Base-by-base conservation (phyloP, 2,329 filamentous ascomycete species). In the Colletotrichum echinochloae region DNA sequence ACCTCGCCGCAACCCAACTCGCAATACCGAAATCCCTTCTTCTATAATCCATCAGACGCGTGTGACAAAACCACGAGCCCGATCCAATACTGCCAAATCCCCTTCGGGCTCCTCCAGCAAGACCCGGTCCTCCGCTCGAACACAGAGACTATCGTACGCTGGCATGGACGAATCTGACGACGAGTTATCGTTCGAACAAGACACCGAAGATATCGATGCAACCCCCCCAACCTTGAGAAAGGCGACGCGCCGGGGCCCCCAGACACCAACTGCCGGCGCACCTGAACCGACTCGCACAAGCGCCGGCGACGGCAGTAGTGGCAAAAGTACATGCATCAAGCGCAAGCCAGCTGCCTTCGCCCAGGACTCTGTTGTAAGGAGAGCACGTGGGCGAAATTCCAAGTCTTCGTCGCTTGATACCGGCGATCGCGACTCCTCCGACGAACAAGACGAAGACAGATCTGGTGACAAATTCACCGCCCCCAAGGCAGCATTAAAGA, bases 1-100 rank as follows among this genome's bases (percentile, higher is more conserved):
- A 14, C 35, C 49, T 56, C 68, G 68, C 30, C 68, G 68, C 51
- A 61, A 62, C 18, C 51, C 67, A 11, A 33, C 67, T 23, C 56
- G 57, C 41, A 59, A 48, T 18, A 20, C 59, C 37, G 60, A 39
- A 23, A 23, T 7, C 2, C 28, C 51, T 18, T 52, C 64, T 23
- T 63, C 64, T 20, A 28, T 26, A 11, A n/a, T 35, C 12, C 26
- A 60, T 12, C 68, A 39, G 23, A 63, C 54, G 35, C 57, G 52
- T 35, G 57, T 68, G 1, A 60, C 64, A 11, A 68, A 71, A 41
- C n/a, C 65, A 18, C 49, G 37, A 33, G 18, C 33, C 35, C 44
- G 39, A 54, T 23, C 52, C 35, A 54, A 37, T 14, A 41, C 46
- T 18, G 35, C 37, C 14, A 67, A 67, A 44, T 11, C 37, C 26